phyloP scores from a whole-genome alignment of 2,329 filamentous ascomycete species.

The Biscogniauxia marginata region DNA sequence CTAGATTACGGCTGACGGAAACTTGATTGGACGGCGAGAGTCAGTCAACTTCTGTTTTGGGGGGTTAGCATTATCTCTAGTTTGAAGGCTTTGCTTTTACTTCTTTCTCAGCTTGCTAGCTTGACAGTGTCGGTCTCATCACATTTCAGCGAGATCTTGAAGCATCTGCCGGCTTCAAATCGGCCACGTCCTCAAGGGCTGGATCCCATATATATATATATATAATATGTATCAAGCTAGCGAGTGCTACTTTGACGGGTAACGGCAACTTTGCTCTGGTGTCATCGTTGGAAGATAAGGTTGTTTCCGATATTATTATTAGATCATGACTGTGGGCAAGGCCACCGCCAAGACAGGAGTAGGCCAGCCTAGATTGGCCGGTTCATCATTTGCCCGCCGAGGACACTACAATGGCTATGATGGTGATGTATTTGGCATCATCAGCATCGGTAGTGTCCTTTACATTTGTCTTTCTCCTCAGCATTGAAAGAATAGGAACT shows the following conservation, averaged over 20 bases:
- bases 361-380: not conserved
- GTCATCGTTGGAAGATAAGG: not conserved
- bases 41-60: not conserved
- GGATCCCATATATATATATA: not conserved
- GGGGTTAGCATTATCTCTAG: not conserved
- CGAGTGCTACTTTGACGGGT: not conserved
- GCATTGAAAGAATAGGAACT: not conserved
- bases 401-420: not conserved
- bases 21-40: not conserved
- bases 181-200: not conserved
- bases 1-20: not conserved
- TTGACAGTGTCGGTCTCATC: not conserved
- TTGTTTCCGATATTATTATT: conserved; percentile 6
- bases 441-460: not conserved
- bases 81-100: not conserved
- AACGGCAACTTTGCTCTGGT: not conserved
- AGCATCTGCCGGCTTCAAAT: not conserved
- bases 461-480: not conserved
- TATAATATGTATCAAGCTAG: not conserved
- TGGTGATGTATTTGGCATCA: not conserved
- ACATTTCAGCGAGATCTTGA: not conserved
- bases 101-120: not conserved
- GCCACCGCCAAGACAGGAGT: conserved; percentile 9
- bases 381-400: not conserved
- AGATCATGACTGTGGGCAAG: conserved; percentile 11